Conservation (phyloP, 306 rosid species). For the Purshia tridentata region DNA sequence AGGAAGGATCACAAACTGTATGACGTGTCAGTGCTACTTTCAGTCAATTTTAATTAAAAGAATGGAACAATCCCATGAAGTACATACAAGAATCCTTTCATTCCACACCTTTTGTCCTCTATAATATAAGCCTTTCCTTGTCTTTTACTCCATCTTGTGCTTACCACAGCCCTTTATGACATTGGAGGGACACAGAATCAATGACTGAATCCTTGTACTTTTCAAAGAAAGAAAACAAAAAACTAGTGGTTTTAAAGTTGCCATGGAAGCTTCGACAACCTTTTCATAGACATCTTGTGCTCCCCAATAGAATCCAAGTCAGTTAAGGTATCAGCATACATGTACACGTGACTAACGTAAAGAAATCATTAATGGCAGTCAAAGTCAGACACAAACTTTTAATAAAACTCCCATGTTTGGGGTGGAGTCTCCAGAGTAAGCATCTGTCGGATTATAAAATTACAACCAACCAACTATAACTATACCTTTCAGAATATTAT, state of each 20-base stretch:
- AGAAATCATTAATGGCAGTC: constrained; percentile 11
- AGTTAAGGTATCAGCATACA: background rate
- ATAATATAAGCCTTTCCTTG: constrained; percentile 27
- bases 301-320: constrained; percentile 17
- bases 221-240: constrained; percentile 1
- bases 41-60: constrained; percentile 9
- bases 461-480: constrained; percentile 7
- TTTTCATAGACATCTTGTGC: constrained; percentile 21
- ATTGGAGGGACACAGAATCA: constrained; percentile 34
- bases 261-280: constrained; percentile 23
- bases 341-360: constrained; percentile 24
- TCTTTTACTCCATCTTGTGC: constrained; percentile 31
- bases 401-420: constrained; percentile 14
- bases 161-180: background rate
- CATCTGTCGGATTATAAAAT: constrained; percentile 29
- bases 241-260: constrained; percentile 14
- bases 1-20: background rate
- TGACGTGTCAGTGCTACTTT: constrained; percentile 16
- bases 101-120: background rate
- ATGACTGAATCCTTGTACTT: constrained; percentile 23
- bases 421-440: constrained; percentile 25
- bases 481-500: constrained; percentile 38
- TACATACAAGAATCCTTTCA: background rate
- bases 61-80: background rate
- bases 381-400: constrained; percentile 16